Conservation (phyloP, 73 alveolate species). For the Tetrahymena borealis region DNA sequence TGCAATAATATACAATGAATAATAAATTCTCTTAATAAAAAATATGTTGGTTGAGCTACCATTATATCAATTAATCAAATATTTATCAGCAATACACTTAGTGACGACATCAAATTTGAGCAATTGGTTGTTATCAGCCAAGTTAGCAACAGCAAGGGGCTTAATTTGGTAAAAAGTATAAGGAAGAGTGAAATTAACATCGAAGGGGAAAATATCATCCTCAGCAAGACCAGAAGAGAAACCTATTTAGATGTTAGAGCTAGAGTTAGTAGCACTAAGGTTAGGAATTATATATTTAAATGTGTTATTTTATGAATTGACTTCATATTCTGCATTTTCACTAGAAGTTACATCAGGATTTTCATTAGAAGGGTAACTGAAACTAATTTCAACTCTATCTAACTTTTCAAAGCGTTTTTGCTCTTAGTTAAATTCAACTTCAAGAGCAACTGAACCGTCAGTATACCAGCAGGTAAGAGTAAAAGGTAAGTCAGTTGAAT, state of each 20-base stretch:
- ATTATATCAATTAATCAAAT: neutral
- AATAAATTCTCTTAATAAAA: too few species aligned
- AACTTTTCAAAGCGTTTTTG: neutral
- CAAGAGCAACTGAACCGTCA: neutral
- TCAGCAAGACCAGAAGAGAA: neutral
- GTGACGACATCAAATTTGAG: neutral
- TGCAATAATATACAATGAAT: too few species aligned
- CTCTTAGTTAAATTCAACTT: neutral
- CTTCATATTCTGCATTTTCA: neutral
- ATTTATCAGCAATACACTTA: neutral
- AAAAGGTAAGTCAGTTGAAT: neutral
- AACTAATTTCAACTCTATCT: neutral
- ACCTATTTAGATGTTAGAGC: neutral
- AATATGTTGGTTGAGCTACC: too few species aligned
- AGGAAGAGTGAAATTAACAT: neutral
- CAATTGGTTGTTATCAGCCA: neutral
- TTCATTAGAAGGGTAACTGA: neutral
- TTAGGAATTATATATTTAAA: neutral
- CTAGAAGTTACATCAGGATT: neutral
- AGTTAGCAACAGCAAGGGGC: neutral
- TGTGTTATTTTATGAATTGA: neutral
- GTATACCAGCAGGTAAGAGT: neutral
- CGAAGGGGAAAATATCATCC: neutral
- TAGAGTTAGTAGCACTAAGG: neutral
- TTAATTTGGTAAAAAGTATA: neutral